These are phyloP conservation scores for Blastocystis sp. DNA, from an alignment of 352 stramenopile species.

Conservation along the genomic window DNA sequence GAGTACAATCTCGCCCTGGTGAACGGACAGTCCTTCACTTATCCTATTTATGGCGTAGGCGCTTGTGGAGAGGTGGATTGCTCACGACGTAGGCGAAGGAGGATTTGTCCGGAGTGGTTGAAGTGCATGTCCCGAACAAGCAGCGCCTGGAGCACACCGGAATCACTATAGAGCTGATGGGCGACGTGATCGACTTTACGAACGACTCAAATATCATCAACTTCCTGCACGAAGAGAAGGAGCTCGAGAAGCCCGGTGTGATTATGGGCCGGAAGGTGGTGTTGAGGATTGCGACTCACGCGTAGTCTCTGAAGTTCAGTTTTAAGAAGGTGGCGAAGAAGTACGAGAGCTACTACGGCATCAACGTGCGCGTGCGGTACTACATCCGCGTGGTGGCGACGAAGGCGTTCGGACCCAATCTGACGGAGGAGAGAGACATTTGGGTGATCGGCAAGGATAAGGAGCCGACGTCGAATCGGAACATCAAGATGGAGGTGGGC, in stretches of 20 bases:
- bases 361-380: slow-evolving; percentile 93
- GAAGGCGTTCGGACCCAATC: slow-evolving; percentile 83
- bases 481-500: slow-evolving; percentile 96
- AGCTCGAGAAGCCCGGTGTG: slow-evolving; percentile 86
- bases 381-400: slow-evolving; percentile 84
- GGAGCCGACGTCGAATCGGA: slow-evolving; percentile 84
- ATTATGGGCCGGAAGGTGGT: slow-evolving; percentile 79
- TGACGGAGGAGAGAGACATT: slow-evolving; percentile 90
- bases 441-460: slow-evolving; percentile 79
- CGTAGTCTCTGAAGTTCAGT: slow-evolving; percentile 85
- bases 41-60: slow-evolving; percentile 64
- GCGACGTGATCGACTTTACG: slow-evolving; percentile 68
- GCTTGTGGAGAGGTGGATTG: neutral
- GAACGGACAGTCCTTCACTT: slow-evolving; percentile 22
- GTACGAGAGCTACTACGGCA: slow-evolving; percentile 93
- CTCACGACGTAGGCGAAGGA: slow-evolving; percentile 34
- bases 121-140: slow-evolving; percentile 82
- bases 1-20: slow-evolving; percentile 37
- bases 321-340: slow-evolving; percentile 91
- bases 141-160: slow-evolving; percentile 93
- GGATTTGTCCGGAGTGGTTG: slow-evolving; percentile 80
- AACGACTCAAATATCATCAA: slow-evolving; percentile 85
- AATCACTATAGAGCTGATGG: slow-evolving; percentile 90
- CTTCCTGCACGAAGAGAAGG: slow-evolving; percentile 88
- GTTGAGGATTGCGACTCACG: neutral